These are phyloP conservation scores for Fusarium goolgardi DNA, from an alignment of 2,329 filamentous ascomycete genomes.

Conservation along the genomic window DNA sequence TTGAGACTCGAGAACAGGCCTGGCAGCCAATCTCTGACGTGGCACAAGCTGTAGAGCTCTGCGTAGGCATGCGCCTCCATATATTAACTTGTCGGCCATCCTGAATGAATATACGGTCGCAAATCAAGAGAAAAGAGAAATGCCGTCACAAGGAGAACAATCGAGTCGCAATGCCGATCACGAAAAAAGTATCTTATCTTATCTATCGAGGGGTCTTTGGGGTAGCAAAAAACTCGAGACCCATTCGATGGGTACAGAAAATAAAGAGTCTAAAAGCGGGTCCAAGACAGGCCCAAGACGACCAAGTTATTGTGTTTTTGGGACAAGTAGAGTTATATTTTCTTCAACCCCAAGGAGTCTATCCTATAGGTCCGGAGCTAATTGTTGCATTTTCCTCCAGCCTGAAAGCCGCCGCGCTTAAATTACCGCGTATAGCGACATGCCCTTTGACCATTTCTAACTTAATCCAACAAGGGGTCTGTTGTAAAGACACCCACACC, in stretches of 20 bases:
- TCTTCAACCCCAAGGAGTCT: not conserved
- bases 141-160: not conserved
- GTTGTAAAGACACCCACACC: slow-evolving; percentile 25
- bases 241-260: not conserved
- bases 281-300: not conserved
- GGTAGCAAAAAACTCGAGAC: not conserved
- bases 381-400: not conserved
- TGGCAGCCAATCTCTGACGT: slow-evolving; percentile 12
- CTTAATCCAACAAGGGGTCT: not conserved
- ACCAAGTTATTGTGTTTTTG: not conserved
- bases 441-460: not conserved
- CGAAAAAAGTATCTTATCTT: slow-evolving; percentile 43
- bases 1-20: slow-evolving; percentile 20
- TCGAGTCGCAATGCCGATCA: not conserved
- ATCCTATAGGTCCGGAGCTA: not conserved
- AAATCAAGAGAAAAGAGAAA: not conserved
- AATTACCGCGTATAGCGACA: slow-evolving; percentile 21
- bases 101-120: slow-evolving; percentile 11
- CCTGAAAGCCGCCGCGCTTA: slow-evolving; percentile 7
- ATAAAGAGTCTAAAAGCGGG: not conserved
- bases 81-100: slow-evolving; percentile 47
- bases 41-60: slow-evolving; percentile 40
- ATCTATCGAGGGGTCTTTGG: slow-evolving; percentile 29
- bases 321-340: not conserved
- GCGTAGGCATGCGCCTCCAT: slow-evolving; percentile 46